These are phyloP conservation scores for Eragrostis curvula DNA, from an alignment of 176 grass and related monocot genomes.

Conservation along the genomic window DNA sequence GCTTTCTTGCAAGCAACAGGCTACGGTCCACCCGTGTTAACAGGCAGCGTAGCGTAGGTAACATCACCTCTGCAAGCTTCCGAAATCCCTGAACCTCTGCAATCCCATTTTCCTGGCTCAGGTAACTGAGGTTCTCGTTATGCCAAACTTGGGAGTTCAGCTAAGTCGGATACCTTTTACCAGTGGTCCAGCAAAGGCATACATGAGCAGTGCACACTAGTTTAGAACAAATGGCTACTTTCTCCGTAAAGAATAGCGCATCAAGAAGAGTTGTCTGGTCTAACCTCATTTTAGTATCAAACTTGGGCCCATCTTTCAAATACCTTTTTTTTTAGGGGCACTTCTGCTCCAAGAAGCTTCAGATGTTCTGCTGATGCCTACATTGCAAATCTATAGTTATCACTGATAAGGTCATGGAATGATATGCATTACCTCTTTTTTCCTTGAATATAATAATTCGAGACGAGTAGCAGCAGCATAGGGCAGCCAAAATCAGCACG, in stretches of 20 bases:
- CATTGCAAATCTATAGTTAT: no score
- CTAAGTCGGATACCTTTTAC: background rate
- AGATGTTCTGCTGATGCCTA: no score
- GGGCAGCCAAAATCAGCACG: no score
- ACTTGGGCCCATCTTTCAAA: no score
- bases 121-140: background rate
- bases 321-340: no score
- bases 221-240: background rate
- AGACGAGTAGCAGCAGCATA: no score
- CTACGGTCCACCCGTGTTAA: background rate
- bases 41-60: background rate
- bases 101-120: background rate
- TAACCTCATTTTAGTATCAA: no score
- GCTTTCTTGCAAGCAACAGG: background rate
- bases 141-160: constrained; percentile 6
- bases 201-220: background rate
- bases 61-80: background rate
- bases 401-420: no score
- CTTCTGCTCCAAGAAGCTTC: no score
- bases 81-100: background rate
- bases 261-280: background rate
- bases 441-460: no score
- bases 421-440: no score
- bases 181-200: background rate
- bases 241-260: background rate